Evolutionary conservation across 2,329 filamentous ascomycete species (phyloP), one percentile per base, ranked within the genome.

Genomic region (Tricladium varicosporioides): DNA sequence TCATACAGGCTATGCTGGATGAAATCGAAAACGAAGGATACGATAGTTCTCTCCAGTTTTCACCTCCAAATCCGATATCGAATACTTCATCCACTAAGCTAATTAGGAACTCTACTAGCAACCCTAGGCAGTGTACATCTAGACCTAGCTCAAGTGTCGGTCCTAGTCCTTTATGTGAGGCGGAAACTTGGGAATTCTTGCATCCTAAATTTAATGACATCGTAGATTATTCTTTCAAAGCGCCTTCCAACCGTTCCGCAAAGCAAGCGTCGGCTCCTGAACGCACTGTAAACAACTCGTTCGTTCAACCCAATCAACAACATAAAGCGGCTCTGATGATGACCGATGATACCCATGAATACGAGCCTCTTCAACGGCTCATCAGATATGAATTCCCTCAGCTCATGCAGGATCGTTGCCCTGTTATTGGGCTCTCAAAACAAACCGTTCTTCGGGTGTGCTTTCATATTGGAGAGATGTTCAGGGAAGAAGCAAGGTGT

Each of bases 381-480:
- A 73, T 75, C 5, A 76, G 83, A 19, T 72, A 76, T 0, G 67
- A 75, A 0, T 85, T 86, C 60, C 83, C 81, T 7, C 45, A 59
- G 4, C 71, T 73, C 15, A 71, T 81, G 15, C 72, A 72, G 2
- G 79, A 84, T 64, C 75, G 80, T 33, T 83, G 81, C 18, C 76
- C 76, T 2, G 73, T 87, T 5, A 71, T 78, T 13, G 82, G 83
- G 8, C 64, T 84, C 1, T 78, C 78, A 0, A 72, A 78, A 1
- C 67, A 72, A 9, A 71, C 66, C 0, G 57, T 79, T 5, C 72
- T 86, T 11, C 78, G 82, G 10, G 84, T 80, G 0, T 88, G 85
- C 66, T 89, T 89, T 63, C 78, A 84, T 22, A 75, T 87, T 19
- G 81, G 80, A 2, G 84, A 88, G 65, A 79, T 87, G 56, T 68